These are phyloP conservation scores for Rhododendron simsii DNA, from an alignment of 148 eudicot species.

Conservation along the genomic window DNA sequence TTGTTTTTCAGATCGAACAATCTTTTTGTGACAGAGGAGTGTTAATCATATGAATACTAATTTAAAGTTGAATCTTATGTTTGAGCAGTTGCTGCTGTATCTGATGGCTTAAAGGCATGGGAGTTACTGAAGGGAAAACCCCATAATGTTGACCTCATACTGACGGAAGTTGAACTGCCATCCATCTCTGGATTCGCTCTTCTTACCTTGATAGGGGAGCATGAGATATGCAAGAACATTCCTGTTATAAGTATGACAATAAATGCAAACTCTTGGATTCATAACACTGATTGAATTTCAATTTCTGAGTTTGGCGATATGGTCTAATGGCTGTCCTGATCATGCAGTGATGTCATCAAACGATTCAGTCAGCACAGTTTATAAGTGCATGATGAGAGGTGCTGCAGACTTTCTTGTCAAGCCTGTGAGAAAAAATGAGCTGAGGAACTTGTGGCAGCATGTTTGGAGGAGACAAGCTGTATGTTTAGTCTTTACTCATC, in stretches of 20 bases:
- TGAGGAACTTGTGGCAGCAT: slow-evolving; percentile 93
- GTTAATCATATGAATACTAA: background rate
- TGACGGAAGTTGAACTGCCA: slow-evolving; percentile 87
- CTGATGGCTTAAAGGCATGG: slow-evolving; percentile 98
- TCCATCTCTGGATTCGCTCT: slow-evolving; percentile 88
- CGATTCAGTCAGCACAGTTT: slow-evolving; percentile 78
- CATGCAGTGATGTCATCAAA: slow-evolving; percentile 93
- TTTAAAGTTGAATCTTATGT: slow-evolving; percentile 1
- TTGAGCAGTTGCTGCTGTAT: slow-evolving; percentile 74
- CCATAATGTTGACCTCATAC: slow-evolving; percentile 64
- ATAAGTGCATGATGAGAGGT: slow-evolving; percentile 91
- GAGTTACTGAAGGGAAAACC: slow-evolving; percentile 70
- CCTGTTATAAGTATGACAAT: slow-evolving; percentile 84
- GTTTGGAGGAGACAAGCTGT: slow-evolving; percentile 96
- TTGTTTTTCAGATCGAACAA: background rate
- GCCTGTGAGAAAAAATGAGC: slow-evolving; percentile 88
- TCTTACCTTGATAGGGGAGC: slow-evolving; percentile 75
- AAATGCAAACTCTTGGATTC: background rate
- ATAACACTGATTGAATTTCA: background rate
- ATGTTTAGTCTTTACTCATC: slow-evolving; percentile 23
- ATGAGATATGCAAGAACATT: slow-evolving; percentile 77
- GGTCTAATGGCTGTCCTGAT: slow-evolving; percentile 17
- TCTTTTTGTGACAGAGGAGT: background rate
- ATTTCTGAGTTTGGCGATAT: background rate
- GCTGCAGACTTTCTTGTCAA: slow-evolving; percentile 92